Evolutionary conservation across 208 protist species (phyloP).

Genomic region (Giardia muris): DNA sequence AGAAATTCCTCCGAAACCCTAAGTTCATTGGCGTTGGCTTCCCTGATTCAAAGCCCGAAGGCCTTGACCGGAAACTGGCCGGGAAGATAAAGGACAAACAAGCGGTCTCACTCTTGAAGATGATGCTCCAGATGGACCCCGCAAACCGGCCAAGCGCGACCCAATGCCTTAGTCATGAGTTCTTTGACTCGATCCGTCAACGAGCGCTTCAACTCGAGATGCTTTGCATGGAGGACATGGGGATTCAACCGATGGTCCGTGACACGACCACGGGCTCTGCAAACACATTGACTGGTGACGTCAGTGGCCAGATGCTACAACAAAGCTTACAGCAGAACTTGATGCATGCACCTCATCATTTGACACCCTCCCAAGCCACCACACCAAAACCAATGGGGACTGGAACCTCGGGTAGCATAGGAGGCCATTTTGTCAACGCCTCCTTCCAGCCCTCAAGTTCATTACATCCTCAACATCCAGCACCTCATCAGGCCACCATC

Average conservation of each 20-base stretch:
- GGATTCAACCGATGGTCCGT: neutral
- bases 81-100: slow-evolving; percentile 26
- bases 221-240: neutral
- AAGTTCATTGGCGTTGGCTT: slow-evolving; percentile 22
- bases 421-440: neutral
- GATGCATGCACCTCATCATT: too few relatives aligned
- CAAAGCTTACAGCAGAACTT: neutral
- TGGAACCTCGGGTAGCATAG: neutral
- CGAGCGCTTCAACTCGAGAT: neutral
- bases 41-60: neutral
- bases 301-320: neutral
- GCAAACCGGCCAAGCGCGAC: neutral
- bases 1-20: slow-evolving; percentile 30
- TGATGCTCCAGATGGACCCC: slow-evolving; percentile 25
- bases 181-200: neutral
- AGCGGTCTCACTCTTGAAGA: neutral
- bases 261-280: neutral
- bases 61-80: neutral
- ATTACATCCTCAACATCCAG: neutral
- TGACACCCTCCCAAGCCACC: neutral
- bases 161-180: neutral
- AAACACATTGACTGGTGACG: neutral
- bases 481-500: neutral
- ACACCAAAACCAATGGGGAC: neutral
- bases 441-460: neutral